Percentiles rank a stretch among this genome's conserved stretches.
Conservation (phyloP, 306 rosid species). For the Lupinus albus region DNA sequence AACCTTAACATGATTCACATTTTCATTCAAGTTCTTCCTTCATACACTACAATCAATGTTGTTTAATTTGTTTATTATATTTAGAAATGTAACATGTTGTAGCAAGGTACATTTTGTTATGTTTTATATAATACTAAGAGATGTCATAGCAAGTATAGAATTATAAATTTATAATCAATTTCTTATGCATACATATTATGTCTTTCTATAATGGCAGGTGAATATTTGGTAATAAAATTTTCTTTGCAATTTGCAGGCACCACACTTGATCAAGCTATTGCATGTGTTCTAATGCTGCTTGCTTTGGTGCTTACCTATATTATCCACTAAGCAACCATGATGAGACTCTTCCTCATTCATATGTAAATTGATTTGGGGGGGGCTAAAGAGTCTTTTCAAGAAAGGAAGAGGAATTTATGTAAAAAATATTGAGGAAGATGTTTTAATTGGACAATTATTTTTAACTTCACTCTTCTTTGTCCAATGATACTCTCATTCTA, state of each 20-base stretch:
- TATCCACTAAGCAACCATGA: constrained; percentile 55
- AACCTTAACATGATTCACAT: neutral
- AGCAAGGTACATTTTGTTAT: neutral
- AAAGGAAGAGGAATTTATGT: constrained; percentile 24
- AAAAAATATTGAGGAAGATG: neutral
- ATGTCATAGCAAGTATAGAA: neutral
- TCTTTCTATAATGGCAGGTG: neutral
- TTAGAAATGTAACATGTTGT: neutral
- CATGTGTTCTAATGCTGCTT: constrained; percentile 68
- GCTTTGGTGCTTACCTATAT: constrained; percentile 82
- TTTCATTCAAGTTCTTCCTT: neutral
- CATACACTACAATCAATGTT: no score
- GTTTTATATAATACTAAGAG: neutral
- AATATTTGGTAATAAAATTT: constrained; percentile 2
- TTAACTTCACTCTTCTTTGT: neutral
- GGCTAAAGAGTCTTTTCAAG: neutral
- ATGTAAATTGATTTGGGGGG: constrained; percentile 8
- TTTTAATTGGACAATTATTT: constrained; percentile 19
- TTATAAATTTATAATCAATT: neutral
- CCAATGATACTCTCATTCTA: constrained; percentile 21
- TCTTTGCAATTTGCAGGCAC: constrained; percentile 59
- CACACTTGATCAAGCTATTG: constrained; percentile 75
- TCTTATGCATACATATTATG: neutral
- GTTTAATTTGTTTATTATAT: neutral
- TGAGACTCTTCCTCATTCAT: neutral